These are phyloP conservation scores for Pisolithus albus DNA, from an alignment of 768 basidiomycete genomes.

Conservation along the genomic window DNA sequence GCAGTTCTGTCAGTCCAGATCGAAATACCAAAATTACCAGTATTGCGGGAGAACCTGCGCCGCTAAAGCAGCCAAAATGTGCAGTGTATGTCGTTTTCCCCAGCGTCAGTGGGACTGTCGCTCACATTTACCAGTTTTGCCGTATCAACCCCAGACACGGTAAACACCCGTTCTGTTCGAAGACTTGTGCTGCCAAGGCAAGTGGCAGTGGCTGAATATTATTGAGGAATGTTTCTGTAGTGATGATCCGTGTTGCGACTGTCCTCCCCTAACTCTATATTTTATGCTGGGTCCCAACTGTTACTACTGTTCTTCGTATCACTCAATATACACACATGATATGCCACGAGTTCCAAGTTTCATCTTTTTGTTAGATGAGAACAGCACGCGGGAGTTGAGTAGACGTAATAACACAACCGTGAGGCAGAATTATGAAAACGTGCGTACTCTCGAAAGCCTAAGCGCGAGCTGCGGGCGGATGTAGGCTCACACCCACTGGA, in stretches of 20 bases:
- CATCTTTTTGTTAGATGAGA: too few species aligned
- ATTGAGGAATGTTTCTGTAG: background rate
- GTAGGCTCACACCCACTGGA: background rate
- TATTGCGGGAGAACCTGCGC: conserved; percentile 66
- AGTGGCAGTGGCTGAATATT: conserved; percentile 10
- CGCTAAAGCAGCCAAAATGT: conserved; percentile 32
- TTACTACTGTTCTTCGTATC: too few species aligned
- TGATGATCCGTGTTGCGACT: too few species aligned
- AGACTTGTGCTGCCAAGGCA: conserved; percentile 24
- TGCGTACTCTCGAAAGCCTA: too few species aligned
- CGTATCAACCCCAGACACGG: conserved; percentile 26
- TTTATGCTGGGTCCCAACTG: too few species aligned
- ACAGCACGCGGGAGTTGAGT: too few species aligned
- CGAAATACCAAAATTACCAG: conserved; percentile 52
- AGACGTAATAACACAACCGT: too few species aligned
- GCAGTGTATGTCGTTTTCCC: conserved; percentile 16
- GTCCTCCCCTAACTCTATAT: background rate
- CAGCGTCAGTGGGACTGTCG: background rate
- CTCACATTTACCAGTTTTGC: conserved; percentile 17
- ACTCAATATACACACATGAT: too few species aligned
- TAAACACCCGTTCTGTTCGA: conserved; percentile 29
- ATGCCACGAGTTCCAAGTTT: too few species aligned
- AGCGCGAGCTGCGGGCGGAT: background rate
- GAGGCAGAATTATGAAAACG: too few species aligned
- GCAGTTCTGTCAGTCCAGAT: conserved; percentile 47